A percentile compares a stretch with the other conserved stretches of the same genome.
Conservation (phyloP, 2,329 filamentous ascomycete species). For the Daldinia sp. region DNA sequence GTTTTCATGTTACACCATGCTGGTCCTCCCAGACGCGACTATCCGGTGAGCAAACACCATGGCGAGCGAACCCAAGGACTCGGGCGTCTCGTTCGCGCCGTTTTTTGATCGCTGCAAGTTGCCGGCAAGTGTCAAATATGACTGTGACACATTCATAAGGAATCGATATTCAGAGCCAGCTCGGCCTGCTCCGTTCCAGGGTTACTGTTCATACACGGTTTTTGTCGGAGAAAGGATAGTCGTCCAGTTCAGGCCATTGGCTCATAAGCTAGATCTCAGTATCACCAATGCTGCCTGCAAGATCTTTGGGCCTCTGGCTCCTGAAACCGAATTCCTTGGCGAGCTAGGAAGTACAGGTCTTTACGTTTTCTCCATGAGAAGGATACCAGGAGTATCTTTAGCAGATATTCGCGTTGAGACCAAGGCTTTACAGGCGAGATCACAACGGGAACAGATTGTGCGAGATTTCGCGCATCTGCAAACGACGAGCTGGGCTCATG, state of each 20-base stretch:
- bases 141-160: slow-evolving; percentile 53
- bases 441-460: slow-evolving; percentile 52
- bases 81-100: slow-evolving; percentile 44
- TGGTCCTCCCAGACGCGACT: slow-evolving; percentile 1
- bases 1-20: slow-evolving; percentile 14
- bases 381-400: slow-evolving; percentile 58
- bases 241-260: slow-evolving; percentile 62
- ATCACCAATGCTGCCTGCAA: slow-evolving; percentile 55
- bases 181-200: slow-evolving; percentile 56
- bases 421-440: slow-evolving; percentile 14
- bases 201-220: slow-evolving; percentile 66
- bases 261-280: slow-evolving; percentile 57
- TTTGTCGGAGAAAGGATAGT: slow-evolving; percentile 55
- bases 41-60: slow-evolving; percentile 37
- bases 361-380: slow-evolving; percentile 58
- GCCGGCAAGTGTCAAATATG: slow-evolving; percentile 43
- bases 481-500: slow-evolving; percentile 53
- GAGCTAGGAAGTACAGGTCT: slow-evolving; percentile 51
- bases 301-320: slow-evolving; percentile 58
- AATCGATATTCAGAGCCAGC: slow-evolving; percentile 52
- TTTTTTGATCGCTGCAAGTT: slow-evolving; percentile 52
- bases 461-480: slow-evolving; percentile 58
- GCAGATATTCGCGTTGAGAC: slow-evolving; percentile 48
- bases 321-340: slow-evolving; percentile 56
- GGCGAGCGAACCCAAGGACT: slow-evolving; percentile 43